Conservation (phyloP, 345 rosid genomes). For the Eucalyptus grandis region DNA sequence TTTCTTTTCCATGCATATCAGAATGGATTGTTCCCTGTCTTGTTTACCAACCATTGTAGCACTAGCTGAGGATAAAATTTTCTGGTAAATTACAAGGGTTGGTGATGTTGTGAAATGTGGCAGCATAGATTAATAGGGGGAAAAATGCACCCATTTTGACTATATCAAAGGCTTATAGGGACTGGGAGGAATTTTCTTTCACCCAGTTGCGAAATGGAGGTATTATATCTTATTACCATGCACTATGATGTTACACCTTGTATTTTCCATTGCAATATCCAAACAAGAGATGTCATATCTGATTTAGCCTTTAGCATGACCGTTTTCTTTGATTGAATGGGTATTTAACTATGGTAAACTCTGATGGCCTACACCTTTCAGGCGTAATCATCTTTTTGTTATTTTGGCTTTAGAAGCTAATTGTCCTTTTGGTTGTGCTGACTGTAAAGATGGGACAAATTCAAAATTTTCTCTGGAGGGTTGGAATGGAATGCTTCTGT, state of each 20-base stretch:
- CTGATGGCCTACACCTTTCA: not conserved
- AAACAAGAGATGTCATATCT: not conserved
- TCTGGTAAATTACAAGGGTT: not conserved
- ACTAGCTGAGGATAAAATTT: not conserved
- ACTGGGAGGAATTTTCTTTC: not conserved
- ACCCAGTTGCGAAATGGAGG: not conserved
- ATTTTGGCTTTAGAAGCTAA: not conserved
- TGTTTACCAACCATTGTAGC: not conserved
- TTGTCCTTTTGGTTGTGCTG: not conserved
- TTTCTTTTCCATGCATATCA: not conserved
- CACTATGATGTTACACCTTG: not conserved
- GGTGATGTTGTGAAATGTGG: not conserved
- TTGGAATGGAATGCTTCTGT: not conserved
- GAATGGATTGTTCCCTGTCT: not conserved
- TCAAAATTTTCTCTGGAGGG: not conserved
- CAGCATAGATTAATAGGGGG: not conserved
- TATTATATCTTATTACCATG: not conserved
- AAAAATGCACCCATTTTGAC: not conserved
- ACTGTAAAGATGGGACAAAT: not conserved
- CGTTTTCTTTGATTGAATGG: not conserved
- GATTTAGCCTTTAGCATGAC: not conserved
- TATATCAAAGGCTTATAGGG: not conserved
- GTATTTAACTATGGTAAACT: not conserved
- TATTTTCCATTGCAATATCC: not conserved
- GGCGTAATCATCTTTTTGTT: not conserved